Conservation (phyloP, 169 alveolate species). For the Plasmodium reichenowi region DNA sequence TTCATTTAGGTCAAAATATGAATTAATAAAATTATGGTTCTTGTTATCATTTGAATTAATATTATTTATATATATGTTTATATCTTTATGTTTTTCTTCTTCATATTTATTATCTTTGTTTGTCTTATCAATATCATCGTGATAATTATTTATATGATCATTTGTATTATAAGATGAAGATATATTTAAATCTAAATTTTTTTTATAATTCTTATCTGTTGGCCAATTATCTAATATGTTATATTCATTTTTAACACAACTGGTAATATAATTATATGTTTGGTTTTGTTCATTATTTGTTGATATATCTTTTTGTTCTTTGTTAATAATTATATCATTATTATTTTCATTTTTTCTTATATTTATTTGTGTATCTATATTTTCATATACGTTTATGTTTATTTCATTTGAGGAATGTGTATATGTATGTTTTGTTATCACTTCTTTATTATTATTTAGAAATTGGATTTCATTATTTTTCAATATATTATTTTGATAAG, state of each 20-base stretch:
- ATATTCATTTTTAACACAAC: constrained; percentile 14
- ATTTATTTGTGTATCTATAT: background rate
- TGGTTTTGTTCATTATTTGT: constrained; percentile 1
- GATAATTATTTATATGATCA: background rate
- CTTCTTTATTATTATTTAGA: too few relatives aligned
- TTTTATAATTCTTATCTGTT: background rate
- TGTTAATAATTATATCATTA: background rate
- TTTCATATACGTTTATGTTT: background rate
- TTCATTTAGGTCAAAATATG: too few relatives aligned
- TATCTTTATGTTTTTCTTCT: too few relatives aligned
- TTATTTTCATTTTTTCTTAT: background rate
- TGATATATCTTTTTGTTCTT: background rate
- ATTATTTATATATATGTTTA: too few relatives aligned
- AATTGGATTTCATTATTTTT: too few relatives aligned
- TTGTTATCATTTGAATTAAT: too few relatives aligned
- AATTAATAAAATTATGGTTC: too few relatives aligned
- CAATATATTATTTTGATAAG: too few relatives aligned
- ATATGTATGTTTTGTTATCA: background rate
- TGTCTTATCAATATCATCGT: background rate
- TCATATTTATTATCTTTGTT: too few relatives aligned
- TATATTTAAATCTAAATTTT: constrained; percentile 5
- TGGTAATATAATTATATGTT: constrained; percentile 6
- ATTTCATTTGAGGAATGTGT: background rate
- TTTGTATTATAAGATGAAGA: background rate
- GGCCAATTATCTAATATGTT: background rate